Evolutionary conservation across 1,139 yeast species (phyloP), one percentile per base, ranked within the genome.

Genomic region (Candida tetrigidarum): DNA sequence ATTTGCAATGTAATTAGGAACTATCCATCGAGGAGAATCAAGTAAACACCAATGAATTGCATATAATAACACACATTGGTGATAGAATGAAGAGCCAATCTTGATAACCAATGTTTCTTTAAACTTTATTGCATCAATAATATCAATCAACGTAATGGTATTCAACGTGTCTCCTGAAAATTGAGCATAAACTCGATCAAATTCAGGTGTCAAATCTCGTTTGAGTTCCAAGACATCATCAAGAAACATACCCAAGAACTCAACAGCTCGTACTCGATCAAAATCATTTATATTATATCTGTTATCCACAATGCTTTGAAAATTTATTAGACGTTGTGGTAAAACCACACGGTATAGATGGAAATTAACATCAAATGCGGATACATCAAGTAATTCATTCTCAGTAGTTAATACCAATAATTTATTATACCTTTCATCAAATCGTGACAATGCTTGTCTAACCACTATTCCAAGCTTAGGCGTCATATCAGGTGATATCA

Each of bases 381-480:
- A 45, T 0, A 72, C 65, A 5, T 55, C 45, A 3, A 53, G 50
- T 3, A 70, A 46, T 19, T 60, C 63, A 47, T 72, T 72, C n/a
- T 59, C 56, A 5, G 53, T 40, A n/a, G 69, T 63, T 30, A 74
- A 55, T 1, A 73, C 68, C 15, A 59, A 37, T 26, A 67, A 34
- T 42, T 67, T 67, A 51, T 70, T 71, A 44, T 61, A 63, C 45
- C 53, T 56, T 34, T 61, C 67, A 49, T 71, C 66, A 49, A 74
- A 74, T 23, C 56, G 59, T 11, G 75, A 59, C 29, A 53, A 46
- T 0, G 71, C 55, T 22, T 54, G 63, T 38, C 61, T 51, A 2
- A 74, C 25, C 2, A 74, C 77, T 1, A 71, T 49, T 0, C 78
- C 79, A 30, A 69, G 33, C 54, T 53, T 12, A 69, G 66, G 9